Base-by-base conservation (phyloP, 164 flowering plant genomes). In the Aristolochia californica region DNA sequence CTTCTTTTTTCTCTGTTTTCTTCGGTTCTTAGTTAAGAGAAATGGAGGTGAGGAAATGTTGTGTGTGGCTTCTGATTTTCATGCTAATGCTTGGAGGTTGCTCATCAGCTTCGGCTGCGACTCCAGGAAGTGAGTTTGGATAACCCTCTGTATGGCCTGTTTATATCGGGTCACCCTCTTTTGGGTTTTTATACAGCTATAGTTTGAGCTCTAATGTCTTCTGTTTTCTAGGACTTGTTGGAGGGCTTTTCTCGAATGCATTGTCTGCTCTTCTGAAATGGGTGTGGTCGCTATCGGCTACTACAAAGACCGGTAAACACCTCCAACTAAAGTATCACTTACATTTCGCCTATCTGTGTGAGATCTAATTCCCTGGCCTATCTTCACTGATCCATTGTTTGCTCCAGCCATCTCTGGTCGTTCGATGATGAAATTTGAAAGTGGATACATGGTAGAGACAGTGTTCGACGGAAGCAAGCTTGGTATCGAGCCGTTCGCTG, bases 391-490 rank as follows among this genome's bases (percentile, higher is more conserved):
- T 52, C 69, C 22, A 54, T 9, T 57, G 66, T 63, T 53, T 67
- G 25, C 58, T 69, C 30, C 82, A 88, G 98, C 84, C 3, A 67
- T 79, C 62, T 40, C 94, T 57, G 78, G 74, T 48, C 83, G 89
- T 49, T 80, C 97, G n/a, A 70, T 85, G 91, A 76, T 89, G 87
- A 87, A 81, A 64, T 93, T 82, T 58, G 96, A 93, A 78, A 77
- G 90, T 65, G 99, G 99, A 13, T 93, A 87, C 61, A 74, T 58
- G 21, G 99, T 89, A 43, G 97, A 93, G 80, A 93, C 97, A 0
- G 97, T 93, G 55, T 93, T 93, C 61, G 97, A 93, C 74, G 99
- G 97, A 26, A 93, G 96, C 74, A 93, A 87, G 77, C 91, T 87
- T 59, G 99, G 99, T 16, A 76, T 93, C 55, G 99, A 85, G 75